Conservation (phyloP, 2,329 filamentous ascomycete genomes). For the Leptographium procerum region DNA sequence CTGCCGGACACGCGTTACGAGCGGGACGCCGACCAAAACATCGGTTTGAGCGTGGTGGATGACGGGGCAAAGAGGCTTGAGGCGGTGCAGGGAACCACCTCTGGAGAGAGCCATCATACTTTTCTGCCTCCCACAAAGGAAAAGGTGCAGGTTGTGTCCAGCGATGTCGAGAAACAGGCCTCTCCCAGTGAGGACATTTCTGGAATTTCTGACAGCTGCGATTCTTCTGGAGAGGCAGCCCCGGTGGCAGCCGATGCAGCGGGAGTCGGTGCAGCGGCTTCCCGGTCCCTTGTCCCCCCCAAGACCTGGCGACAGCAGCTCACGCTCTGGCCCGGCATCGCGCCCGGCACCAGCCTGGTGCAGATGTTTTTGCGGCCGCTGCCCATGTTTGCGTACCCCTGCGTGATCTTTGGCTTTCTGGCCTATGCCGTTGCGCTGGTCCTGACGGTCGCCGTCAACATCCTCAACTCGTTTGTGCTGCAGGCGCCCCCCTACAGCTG, state of each 20-base stretch:
- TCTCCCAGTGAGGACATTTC: no score
- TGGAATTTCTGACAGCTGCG: not conserved
- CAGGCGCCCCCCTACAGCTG: conserved; percentile 20
- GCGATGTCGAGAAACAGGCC: no score
- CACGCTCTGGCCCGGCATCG: conserved; percentile 16
- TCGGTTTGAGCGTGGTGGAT: conserved; percentile 3
- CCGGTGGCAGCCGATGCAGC: not conserved
- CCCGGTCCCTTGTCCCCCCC: conserved; percentile 6
- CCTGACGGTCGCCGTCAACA: conserved; percentile 19
- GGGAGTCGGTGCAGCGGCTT: not conserved
- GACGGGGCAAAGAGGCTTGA: not conserved
- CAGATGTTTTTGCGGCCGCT: conserved; percentile 19
- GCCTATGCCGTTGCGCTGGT: conserved; percentile 20
- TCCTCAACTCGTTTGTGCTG: conserved; percentile 21
- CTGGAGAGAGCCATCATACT: no score
- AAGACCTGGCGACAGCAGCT: conserved; percentile 18
- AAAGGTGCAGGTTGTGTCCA: no score
- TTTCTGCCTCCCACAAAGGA: no score
- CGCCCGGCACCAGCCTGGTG: conserved; percentile 15
- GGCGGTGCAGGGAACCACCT: no score
- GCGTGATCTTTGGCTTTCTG: conserved; percentile 20
- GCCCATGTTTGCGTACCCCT: conserved; percentile 20
- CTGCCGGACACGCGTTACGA: conserved; percentile 20
- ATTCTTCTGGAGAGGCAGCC: not conserved
- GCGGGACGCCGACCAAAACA: conserved; percentile 11